Conservation (phyloP, 2,329 filamentous ascomycete species). For the Keithomyces neogunnii region DNA sequence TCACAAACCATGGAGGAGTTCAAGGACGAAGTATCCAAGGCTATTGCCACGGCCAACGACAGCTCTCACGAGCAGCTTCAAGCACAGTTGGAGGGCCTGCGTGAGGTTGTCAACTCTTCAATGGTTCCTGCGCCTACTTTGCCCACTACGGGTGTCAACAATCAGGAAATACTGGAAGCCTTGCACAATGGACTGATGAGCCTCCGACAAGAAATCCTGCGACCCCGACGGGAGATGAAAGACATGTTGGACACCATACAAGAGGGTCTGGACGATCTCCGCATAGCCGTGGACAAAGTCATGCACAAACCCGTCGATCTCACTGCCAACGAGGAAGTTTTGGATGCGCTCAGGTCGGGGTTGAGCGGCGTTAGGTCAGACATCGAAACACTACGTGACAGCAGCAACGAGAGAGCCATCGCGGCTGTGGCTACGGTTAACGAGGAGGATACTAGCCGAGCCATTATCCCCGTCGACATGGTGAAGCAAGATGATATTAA, state of each 20-base stretch:
- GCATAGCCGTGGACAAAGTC: conserved; percentile 67
- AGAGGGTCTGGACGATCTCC: conserved; percentile 73
- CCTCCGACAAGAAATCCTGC: conserved; percentile 66
- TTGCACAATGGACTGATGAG: conserved; percentile 65
- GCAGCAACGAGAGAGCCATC: conserved; percentile 40
- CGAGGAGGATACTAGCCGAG: conserved; percentile 15
- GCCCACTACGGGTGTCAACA: conserved; percentile 24
- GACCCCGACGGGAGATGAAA: conserved; percentile 61
- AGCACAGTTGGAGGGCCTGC: conserved; percentile 73
- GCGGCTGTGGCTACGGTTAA: conserved; percentile 39
- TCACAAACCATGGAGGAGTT: conserved; percentile 57
- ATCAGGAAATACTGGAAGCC: conserved; percentile 62
- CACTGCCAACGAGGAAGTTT: conserved; percentile 79
- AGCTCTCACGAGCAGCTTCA: conserved; percentile 58
- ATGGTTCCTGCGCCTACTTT: conserved; percentile 51
- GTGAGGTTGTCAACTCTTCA: conserved; percentile 65
- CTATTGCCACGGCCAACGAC: conserved; percentile 42
- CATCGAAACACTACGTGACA: conserved; percentile 67
- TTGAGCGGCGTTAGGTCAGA: conserved; percentile 68
- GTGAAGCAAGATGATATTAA: conserved; percentile 69
- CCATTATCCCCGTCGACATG: conserved; percentile 34
- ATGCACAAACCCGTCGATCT: conserved; percentile 73
- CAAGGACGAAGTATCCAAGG: conserved; percentile 56
- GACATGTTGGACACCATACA: conserved; percentile 86
- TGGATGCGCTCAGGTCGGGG: conserved; percentile 79